phyloP scores from a whole-genome alignment of 768 basidiomycete species.

The Dictyophora rubrovolvata region DNA sequence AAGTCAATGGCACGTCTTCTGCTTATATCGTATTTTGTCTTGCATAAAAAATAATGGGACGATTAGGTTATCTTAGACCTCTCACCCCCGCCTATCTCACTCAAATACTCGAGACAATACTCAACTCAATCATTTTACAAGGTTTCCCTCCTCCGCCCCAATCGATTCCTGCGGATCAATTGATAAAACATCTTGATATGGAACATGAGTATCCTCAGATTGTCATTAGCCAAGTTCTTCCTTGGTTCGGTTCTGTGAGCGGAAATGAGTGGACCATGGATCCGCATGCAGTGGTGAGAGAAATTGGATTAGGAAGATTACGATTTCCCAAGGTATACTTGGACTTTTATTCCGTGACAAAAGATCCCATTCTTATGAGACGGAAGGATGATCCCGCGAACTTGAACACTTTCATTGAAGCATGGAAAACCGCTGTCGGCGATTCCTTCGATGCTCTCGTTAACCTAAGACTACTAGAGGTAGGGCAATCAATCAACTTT shows the following conservation, averaged over 20 bases:
- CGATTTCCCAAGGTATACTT: slow-evolving; percentile 42
- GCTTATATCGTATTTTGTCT: not conserved
- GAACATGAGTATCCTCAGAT: slow-evolving; percentile 60
- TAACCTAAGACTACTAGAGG: slow-evolving; percentile 58
- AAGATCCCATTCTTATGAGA: not conserved
- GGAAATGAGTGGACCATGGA: slow-evolving; percentile 56
- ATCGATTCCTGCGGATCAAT: slow-evolving; percentile 37
- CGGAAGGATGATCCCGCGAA: slow-evolving; percentile 51
- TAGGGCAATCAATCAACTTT: slow-evolving; percentile 25
- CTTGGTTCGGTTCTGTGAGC: slow-evolving; percentile 59
- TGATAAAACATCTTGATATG: slow-evolving; percentile 51
- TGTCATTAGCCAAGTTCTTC: slow-evolving; percentile 60
- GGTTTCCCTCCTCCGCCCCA: slow-evolving; percentile 42
- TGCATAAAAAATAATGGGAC: slow-evolving; percentile 2
- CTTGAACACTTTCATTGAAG: slow-evolving; percentile 43
- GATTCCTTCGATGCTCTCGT: slow-evolving; percentile 61
- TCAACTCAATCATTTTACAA: slow-evolving; percentile 62
- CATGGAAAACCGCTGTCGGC: slow-evolving; percentile 69
- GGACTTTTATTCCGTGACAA: not conserved
- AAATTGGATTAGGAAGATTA: slow-evolving; percentile 71
- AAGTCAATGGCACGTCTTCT: slow-evolving; percentile 47
- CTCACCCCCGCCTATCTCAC: slow-evolving; percentile 58
- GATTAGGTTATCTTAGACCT: slow-evolving; percentile 59
- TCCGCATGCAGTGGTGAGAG: slow-evolving; percentile 46
- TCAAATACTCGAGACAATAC: slow-evolving; percentile 61